A percentile compares a stretch with the other conserved stretches of the same genome.
Evolutionary conservation across 768 basidiomycete species (phyloP).

Genomic region (Mycena capillaripes): DNA sequence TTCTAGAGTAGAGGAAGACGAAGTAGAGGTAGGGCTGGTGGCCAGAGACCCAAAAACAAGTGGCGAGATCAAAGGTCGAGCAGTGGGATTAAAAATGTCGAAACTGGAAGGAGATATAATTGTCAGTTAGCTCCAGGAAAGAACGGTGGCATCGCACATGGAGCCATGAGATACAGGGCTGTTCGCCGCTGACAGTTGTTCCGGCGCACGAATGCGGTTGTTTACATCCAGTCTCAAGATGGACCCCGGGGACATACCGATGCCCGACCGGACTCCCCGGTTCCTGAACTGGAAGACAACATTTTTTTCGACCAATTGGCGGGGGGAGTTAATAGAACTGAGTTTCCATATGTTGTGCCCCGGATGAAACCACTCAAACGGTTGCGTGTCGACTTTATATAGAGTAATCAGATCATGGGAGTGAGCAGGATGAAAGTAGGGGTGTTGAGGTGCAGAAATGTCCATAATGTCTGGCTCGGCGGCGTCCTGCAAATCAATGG

Average conservation of each 20-base stretch:
- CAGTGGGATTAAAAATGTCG: too few species aligned
- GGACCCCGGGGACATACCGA: conserved; percentile 2
- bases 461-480: neutral
- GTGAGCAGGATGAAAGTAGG: neutral
- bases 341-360: neutral
- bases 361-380: neutral
- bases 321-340: neutral
- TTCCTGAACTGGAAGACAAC: neutral
- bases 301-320: neutral
- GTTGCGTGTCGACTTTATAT: neutral
- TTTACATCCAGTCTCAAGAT: neutral
- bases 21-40: neutral
- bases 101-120: too few species aligned
- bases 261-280: neutral
- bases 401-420: neutral
- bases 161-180: neutral
- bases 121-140: neutral
- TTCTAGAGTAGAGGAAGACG: neutral
- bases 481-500: neutral
- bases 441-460: neutral
- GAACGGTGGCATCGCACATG: neutral
- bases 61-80: neutral
- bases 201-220: neutral
- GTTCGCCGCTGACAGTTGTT: neutral
- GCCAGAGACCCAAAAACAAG: neutral